Conservation (phyloP, 768 basidiomycete species). For the Russula emetica region DNA sequence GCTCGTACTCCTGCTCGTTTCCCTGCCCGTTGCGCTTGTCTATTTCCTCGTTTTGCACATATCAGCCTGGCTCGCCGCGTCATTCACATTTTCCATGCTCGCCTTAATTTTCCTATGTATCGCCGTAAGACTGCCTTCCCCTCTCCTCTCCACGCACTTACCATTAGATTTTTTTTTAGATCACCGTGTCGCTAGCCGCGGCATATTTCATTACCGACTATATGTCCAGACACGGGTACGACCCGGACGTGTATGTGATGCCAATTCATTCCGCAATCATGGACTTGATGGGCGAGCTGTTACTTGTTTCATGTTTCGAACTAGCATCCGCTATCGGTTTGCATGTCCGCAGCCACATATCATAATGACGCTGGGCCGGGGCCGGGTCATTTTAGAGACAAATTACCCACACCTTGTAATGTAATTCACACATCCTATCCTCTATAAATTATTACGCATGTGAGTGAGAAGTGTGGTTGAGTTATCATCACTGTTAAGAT, state of each 20-base stretch:
- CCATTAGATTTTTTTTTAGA: conserved; percentile 42
- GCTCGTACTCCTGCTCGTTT: conserved; percentile 65
- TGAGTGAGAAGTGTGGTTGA: background rate
- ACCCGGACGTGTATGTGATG: conserved; percentile 92
- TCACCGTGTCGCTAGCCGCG: conserved; percentile 60
- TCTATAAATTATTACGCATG: background rate
- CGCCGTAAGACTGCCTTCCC: conserved; percentile 51
- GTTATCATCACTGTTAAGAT: background rate
- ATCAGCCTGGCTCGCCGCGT: conserved; percentile 76
- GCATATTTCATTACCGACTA: conserved; percentile 65
- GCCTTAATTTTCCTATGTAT: conserved; percentile 69
- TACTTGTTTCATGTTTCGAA: conserved; percentile 74
- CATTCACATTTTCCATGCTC: conserved; percentile 61
- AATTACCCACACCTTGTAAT: background rate
- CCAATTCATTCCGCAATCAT: conserved; percentile 87
- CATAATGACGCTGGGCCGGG: background rate
- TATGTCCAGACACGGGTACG: conserved; percentile 71
- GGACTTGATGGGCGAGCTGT: conserved; percentile 76
- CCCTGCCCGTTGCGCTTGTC: conserved; percentile 73
- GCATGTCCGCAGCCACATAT: conserved; percentile 28
- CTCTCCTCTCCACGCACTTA: background rate
- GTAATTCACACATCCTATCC: background rate
- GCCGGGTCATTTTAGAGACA: background rate
- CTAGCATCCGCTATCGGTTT: conserved; percentile 49
- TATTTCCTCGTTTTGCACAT: conserved; percentile 63